Evolutionary conservation across 2,329 filamentous ascomycete species (phyloP), one percentile per base, ranked within the genome.

Genomic region (Blastomyces percursus): DNA sequence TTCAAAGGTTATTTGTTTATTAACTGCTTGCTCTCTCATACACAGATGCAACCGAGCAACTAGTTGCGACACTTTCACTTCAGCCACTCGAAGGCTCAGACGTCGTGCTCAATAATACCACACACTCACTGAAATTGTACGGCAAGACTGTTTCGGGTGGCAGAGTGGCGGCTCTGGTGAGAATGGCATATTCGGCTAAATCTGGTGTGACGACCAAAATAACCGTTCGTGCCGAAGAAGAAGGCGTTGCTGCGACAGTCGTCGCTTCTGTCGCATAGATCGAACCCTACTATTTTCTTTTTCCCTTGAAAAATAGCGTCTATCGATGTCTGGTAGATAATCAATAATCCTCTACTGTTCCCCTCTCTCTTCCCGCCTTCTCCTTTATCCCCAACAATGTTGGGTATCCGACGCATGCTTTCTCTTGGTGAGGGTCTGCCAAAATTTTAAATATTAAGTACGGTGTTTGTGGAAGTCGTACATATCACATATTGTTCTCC

Each of bases 141-240:
- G 94, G 94, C 73, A 97, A 96, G 85, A 96, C 91, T 52, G 87
- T 97, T 66, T 86, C 84, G 42, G 94, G 93, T 44, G 94, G 94
- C 68, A 88, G 88, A 71, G 93, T 99, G 19, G 90, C 92, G 62
- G 89, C 89, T 64, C 87, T 85, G 67, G 86, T 97, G 67, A 85
- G 91, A 76, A 96, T 99, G 92, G 94, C 92, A 0, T 96, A 86
- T 78, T 95, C 90, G 65, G 86, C 89, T 70, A 96, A 95, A 82
- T 88, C 87, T 59, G 94, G 94, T 60, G 91, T 97, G 32, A 96
- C 94, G 63, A 95, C 93, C 71, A 97, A 97, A 84, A 91, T 99
- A 69, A 89, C 88, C 60, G 90, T 93, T 65, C 84, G 94, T 73
- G 89, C 89, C 74, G 94, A 99, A 76, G 94, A 99, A 77, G 90